These are phyloP conservation scores for Agaricales sp. DNA, from an alignment of 1,284 basidiomycete species.

Conservation along the genomic window DNA sequence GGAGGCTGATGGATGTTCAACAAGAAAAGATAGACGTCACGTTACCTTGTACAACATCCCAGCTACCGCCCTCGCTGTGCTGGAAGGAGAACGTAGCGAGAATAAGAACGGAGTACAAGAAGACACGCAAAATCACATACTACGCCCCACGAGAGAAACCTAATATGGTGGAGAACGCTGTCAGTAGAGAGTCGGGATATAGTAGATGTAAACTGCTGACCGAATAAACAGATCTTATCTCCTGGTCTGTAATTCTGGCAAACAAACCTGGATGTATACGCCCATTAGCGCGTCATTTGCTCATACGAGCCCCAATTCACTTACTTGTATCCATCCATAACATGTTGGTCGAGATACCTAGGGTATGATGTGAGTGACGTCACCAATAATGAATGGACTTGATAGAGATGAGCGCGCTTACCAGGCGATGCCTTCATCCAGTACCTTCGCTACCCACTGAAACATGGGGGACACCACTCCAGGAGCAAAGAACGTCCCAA, in stretches of 20 bases:
- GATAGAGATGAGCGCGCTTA: slow-evolving; percentile 21
- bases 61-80: slow-evolving; percentile 40
- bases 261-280: too few species aligned
- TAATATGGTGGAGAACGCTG: slow-evolving; percentile 18
- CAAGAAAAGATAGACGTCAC: background rate
- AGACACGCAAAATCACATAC: slow-evolving; percentile 39
- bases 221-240: slow-evolving; percentile 56
- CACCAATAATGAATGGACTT: too few species aligned
- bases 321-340: slow-evolving; percentile 30
- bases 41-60: slow-evolving; percentile 42
- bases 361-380: background rate
- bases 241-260: slow-evolving; percentile 54
- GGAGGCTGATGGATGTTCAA: background rate
- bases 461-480: slow-evolving; percentile 43
- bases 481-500: slow-evolving; percentile 52
- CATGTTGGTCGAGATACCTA: slow-evolving; percentile 54
- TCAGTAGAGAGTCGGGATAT: background rate
- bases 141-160: slow-evolving; percentile 73
- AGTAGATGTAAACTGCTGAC: slow-evolving; percentile 19
- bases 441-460: slow-evolving; percentile 33
- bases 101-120: too few species aligned
- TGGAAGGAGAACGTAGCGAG: background rate
- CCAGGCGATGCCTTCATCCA: slow-evolving; percentile 56
- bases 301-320: background rate
- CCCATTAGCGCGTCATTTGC: slow-evolving; percentile 7